Evolutionary conservation across 2,329 filamentous ascomycete genomes (phyloP).

Genomic region (Nothopassalora personata): DNA sequence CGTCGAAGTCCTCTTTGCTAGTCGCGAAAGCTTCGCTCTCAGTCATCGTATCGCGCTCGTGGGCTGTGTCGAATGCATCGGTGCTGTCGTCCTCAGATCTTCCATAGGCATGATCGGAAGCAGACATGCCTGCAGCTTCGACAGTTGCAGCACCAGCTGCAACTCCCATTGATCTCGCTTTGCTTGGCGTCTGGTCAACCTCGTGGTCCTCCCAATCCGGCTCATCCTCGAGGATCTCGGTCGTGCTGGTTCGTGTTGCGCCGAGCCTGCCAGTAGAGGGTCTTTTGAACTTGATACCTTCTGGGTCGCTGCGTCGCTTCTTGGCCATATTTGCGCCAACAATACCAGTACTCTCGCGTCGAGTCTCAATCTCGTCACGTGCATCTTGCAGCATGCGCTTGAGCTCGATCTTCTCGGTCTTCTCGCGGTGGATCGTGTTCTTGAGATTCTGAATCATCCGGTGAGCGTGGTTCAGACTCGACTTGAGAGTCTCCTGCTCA

Average conservation of each 20-base stretch:
- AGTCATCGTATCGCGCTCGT: conserved; percentile 68
- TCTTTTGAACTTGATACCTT: conserved; percentile 67
- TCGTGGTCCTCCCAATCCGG: conserved; percentile 88
- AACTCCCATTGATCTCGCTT: conserved; percentile 27
- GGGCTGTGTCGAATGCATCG: conserved; percentile 65
- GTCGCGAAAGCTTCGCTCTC: conserved; percentile 89
- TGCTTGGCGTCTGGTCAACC: conserved; percentile 54
- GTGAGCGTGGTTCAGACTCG: conserved; percentile 88
- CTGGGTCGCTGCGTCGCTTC: conserved; percentile 55
- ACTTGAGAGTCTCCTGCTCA: conserved; percentile 94
- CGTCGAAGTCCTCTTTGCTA: conserved; percentile 72
- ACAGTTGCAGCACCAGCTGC: conserved; percentile 30
- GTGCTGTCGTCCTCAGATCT: conserved; percentile 48
- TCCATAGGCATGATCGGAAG: conserved; percentile 56
- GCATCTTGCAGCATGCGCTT: conserved; percentile 93
- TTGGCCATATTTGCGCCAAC: conserved; percentile 46
- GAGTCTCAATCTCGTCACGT: conserved; percentile 77
- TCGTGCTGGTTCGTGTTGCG: conserved; percentile 64
- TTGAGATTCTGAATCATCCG: conserved; percentile 94
- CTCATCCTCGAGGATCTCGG: conserved; percentile 73
- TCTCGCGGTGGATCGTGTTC: conserved; percentile 91
- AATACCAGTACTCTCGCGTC: conserved; percentile 42
- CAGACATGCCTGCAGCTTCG: conserved; percentile 54
- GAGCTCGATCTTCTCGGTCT: conserved; percentile 95
- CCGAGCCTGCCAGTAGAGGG: conserved; percentile 68